Conservation (phyloP, 345 rosid species). For the Rhodomyrtus tomentosa region DNA sequence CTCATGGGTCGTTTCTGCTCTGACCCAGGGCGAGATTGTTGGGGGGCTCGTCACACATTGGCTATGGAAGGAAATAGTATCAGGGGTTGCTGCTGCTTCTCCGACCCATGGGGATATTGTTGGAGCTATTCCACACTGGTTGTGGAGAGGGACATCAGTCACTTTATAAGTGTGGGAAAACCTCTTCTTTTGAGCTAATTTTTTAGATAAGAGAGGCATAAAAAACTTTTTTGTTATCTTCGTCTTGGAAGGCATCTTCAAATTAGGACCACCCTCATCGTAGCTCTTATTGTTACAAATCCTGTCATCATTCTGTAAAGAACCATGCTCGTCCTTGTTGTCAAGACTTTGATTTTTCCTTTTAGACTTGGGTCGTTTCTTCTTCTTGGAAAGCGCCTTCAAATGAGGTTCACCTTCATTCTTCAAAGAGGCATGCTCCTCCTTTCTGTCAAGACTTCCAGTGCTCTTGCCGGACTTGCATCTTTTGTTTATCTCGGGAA, state of each 20-base stretch:
- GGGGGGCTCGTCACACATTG: too few relatives aligned
- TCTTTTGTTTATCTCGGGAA: background rate
- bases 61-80: too few relatives aligned
- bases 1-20: too few relatives aligned
- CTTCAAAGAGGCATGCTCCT: slow-evolving; percentile 10
- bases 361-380: background rate
- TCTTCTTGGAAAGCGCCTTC: background rate
- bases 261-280: slow-evolving; percentile 15
- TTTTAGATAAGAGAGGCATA: too few relatives aligned
- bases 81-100: too few relatives aligned
- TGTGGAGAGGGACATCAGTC: too few relatives aligned
- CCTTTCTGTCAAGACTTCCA: slow-evolving; percentile 18
- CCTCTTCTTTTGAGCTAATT: too few relatives aligned
- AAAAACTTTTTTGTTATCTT: background rate
- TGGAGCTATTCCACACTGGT: too few relatives aligned
- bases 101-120: too few relatives aligned
- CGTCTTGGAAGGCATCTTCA: background rate
- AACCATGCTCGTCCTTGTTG: background rate
- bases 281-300: background rate
- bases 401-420: slow-evolving; percentile 16
- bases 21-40: too few relatives aligned
- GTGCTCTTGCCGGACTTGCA: background rate
- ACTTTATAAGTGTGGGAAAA: too few relatives aligned
- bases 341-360: background rate
- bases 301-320: background rate